Base-by-base conservation (phyloP, 169 alveolate species). In the Plasmodium sp. region DNA sequence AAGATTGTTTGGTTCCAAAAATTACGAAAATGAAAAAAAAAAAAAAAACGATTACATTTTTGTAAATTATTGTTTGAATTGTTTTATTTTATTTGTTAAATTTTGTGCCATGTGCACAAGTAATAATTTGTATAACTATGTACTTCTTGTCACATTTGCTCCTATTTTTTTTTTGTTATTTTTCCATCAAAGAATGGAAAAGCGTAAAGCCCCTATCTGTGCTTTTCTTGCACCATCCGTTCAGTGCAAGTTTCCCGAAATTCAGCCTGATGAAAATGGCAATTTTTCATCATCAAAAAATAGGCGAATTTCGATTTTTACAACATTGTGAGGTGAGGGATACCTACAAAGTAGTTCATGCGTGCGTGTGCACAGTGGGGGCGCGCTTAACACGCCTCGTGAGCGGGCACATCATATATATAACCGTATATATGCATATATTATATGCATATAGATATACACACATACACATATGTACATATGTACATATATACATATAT, bases 111-210 rank as follows among this genome's bases (percentile, higher is more conserved):
- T 27, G 0, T 27, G 16, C 77, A 18, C 36, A 62, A 22, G 16
- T 22, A 62, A 62, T 27, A 62, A 62, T 62, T 62, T 62, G 77
- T 62, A 62, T 62, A 62, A 27, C 36, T 7, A 5, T 18, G 77
- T 62, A 27, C 77, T 62, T 62, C 77, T 62, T 62, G 77, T 62
- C 77, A 62, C 22, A 48, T 48, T 62, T 62, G 77, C 77, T 62
- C 36, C 22, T 5, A 7, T 62, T 0, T 62, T n/a, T 62, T 62
- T 62, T 0, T 62, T 62, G 77, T 62, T 62, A 62, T 62, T 62
- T 27, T 22, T 62, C 39, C 77, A 62, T 27, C 16, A 62, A 62
- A 62, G 36, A 18, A 62, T 62, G 77, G 77, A 27, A 62, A 62
- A 62, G 77, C 36, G 77, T 27, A 62, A 62, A 62, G 58, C 58